Evolutionary conservation across 2,329 filamentous ascomycete genomes (phyloP).

Genomic region (Penicillium hordei): DNA sequence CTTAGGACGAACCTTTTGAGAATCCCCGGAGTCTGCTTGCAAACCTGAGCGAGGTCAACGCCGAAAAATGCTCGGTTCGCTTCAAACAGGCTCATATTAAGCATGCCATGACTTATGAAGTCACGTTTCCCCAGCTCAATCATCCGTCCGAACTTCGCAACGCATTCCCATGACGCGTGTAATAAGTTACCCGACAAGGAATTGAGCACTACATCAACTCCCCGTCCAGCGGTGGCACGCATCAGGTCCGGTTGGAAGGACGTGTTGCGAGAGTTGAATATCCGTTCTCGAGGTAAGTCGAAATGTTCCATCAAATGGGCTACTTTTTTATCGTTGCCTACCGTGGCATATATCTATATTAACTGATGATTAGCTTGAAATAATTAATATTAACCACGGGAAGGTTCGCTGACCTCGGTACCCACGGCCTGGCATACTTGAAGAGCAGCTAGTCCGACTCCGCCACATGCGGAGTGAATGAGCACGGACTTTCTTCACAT

Average conservation of each 20-base stretch:
- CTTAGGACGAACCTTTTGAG: not conserved
- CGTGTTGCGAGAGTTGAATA: slow-evolving; percentile 21
- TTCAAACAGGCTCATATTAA: slow-evolving; percentile 15
- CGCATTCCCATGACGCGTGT: slow-evolving; percentile 28
- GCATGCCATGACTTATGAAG: slow-evolving; percentile 15
- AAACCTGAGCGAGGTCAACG: slow-evolving; percentile 12
- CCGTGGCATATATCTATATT: slow-evolving; percentile 17
- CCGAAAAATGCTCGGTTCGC: slow-evolving; percentile 16
- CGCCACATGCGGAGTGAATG: slow-evolving; percentile 26
- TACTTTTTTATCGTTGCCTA: slow-evolving; percentile 18
- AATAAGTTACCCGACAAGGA: slow-evolving; percentile 24
- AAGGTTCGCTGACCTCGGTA: slow-evolving; percentile 8
- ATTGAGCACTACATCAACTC: slow-evolving; percentile 29
- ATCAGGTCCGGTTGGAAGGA: slow-evolving; percentile 15
- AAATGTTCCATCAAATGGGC: slow-evolving; percentile 20
- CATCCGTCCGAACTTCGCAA: slow-evolving; percentile 28
- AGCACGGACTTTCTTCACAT: slow-evolving; percentile 19
- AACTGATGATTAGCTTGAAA: not conserved
- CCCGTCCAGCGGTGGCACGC: slow-evolving; percentile 10
- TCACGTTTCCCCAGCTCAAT: slow-evolving; percentile 28
- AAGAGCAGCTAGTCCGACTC: slow-evolving; percentile 24
- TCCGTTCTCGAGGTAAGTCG: slow-evolving; percentile 17
- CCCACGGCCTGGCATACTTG: slow-evolving; percentile 20
- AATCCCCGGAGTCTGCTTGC: not conserved
- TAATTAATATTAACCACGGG: too few species aligned